These are phyloP conservation scores for Solanum bulbocastanum DNA, from an alignment of 257 asterid genomes.

Conservation along the genomic window DNA sequence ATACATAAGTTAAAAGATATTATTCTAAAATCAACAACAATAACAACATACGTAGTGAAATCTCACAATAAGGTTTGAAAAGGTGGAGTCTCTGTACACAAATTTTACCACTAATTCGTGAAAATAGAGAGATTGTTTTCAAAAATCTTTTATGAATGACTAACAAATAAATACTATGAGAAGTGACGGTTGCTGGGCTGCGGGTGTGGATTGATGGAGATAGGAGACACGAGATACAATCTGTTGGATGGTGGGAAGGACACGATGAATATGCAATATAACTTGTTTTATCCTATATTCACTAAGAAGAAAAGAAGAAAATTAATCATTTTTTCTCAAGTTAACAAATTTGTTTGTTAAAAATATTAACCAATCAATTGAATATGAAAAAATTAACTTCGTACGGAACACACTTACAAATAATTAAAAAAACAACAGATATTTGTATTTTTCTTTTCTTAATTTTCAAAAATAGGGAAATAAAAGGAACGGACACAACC, in stretches of 20 bases:
- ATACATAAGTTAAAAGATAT: background rate
- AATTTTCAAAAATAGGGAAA: background rate
- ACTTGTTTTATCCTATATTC: too few relatives aligned
- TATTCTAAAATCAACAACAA: background rate
- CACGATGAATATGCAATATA: too few relatives aligned
- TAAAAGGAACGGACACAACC: background rate
- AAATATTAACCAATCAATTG: background rate
- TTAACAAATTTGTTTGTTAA: too few relatives aligned
- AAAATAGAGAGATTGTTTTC: too few relatives aligned
- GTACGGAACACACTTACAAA: background rate
- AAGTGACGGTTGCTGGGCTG: background rate
- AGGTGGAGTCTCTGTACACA: background rate
- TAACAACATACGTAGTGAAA: rapidly evolving
- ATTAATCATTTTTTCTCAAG: too few relatives aligned
- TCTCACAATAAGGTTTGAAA: rapidly evolving
- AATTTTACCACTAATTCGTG: too few relatives aligned
- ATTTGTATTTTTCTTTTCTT: background rate
- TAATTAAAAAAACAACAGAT: background rate
- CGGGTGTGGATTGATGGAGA: background rate
- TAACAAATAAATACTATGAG: too few relatives aligned
- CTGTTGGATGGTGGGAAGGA: rapidly evolving
- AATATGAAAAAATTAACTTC: background rate
- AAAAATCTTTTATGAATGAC: rapidly evolving
- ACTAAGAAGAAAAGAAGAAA: too few relatives aligned
- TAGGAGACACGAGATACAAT: rapidly evolving